Conservation (phyloP, 75 land plant species). For the Azolla pinnata region DNA sequence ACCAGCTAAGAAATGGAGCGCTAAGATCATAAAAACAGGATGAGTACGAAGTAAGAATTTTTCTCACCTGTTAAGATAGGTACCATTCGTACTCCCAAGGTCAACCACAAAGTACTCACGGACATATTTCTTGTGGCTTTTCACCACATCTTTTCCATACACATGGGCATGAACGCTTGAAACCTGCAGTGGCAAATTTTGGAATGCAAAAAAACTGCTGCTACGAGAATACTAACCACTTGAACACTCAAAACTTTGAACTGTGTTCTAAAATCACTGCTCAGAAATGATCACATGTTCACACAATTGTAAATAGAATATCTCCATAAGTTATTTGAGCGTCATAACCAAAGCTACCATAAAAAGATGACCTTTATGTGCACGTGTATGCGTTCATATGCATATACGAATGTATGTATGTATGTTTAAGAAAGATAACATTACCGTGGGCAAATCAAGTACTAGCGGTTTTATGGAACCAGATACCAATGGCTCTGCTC, state of each 20-base stretch:
- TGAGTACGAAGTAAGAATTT: background rate
- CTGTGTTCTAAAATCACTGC: too few species aligned
- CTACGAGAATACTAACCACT: too few species aligned
- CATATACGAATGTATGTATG: too few species aligned
- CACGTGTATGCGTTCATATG: too few species aligned
- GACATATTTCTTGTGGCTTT: conserved; percentile 6
- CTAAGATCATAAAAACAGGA: background rate
- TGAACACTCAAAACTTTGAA: too few species aligned
- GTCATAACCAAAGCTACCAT: too few species aligned
- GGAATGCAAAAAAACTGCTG: too few species aligned
- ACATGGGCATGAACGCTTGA: conserved; percentile 9
- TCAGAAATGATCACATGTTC: too few species aligned
- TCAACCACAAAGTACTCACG: conserved; percentile 30
- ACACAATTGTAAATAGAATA: too few species aligned
- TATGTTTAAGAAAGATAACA: too few species aligned
- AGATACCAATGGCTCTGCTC: conserved; percentile 5
- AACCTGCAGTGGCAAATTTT: conserved; percentile 5
- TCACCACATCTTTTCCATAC: conserved; percentile 14
- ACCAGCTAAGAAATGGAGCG: background rate
- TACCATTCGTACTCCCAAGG: conserved; percentile 36
- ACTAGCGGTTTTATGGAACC: conserved; percentile 6
- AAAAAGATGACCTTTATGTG: too few species aligned
- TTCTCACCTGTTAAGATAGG: conserved; percentile 22
- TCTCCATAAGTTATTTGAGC: too few species aligned
- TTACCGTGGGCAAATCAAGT: conserved; percentile 6